Evolutionary conservation across 192 early-diverging fungal genomes (phyloP).

Genomic region (Umbelopsis sp.): DNA sequence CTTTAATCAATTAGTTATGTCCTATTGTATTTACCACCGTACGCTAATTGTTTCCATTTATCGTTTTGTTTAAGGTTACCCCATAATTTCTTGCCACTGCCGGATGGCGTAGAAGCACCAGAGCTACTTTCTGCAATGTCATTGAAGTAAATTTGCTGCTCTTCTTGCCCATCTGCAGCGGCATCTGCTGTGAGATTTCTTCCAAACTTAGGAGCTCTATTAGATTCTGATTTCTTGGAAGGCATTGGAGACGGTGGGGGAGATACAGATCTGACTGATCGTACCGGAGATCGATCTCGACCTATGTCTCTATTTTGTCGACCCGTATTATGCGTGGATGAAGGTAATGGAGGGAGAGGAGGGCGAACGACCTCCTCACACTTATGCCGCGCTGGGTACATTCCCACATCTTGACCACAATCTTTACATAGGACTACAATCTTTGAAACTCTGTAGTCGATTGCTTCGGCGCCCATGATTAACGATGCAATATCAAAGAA

Average conservation of each 20-base stretch:
- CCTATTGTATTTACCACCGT: conserved; percentile 9
- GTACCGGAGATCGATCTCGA: conserved; percentile 12
- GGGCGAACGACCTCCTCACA: conserved; percentile 26
- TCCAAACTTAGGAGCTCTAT: neutral
- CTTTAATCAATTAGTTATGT: neutral
- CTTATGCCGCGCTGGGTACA: conserved; percentile 50
- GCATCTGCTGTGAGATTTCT: neutral
- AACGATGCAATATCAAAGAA: conserved; percentile 4
- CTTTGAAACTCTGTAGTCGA: conserved; percentile 61
- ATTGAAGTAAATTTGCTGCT: conserved; percentile 37
- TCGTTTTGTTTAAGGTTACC: conserved; percentile 31
- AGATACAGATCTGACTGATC: neutral
- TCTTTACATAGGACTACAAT: conserved; percentile 63
- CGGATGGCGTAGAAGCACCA: conserved; percentile 1
- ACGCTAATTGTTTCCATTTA: conserved; percentile 33
- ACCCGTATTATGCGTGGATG: neutral
- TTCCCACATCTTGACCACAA: conserved; percentile 62
- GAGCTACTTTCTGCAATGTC: conserved; percentile 31
- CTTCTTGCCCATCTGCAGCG: conserved; percentile 6
- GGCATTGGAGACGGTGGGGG: conserved; percentile 17
- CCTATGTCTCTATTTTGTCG: neutral
- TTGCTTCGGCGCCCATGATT: conserved; percentile 37
- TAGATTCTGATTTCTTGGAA: conserved; percentile 1
- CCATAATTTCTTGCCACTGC: conserved; percentile 36
- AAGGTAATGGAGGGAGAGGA: conserved; percentile 25